Evolutionary conservation across 192 early-diverging fungal species (phyloP).

Genomic region (Coemansia sp.): DNA sequence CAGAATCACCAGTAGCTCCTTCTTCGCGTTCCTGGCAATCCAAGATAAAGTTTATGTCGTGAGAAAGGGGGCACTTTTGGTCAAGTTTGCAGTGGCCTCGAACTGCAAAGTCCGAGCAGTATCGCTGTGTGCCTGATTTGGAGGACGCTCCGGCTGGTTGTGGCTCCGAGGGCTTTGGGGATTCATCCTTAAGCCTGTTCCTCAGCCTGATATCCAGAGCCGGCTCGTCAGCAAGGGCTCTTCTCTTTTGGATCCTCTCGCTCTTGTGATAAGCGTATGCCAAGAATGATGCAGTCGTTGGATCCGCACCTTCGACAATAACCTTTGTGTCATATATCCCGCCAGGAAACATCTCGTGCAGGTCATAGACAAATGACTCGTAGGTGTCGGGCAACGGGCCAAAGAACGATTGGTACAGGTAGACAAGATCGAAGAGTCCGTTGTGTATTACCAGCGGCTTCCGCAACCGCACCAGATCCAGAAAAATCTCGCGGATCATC

Average conservation of each 20-base stretch:
- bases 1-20: conserved; percentile 11
- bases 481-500: conserved; percentile 61
- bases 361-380: conserved; percentile 71
- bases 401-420: conserved; percentile 90
- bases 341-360: conserved; percentile 79
- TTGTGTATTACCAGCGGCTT: conserved; percentile 90
- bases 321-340: conserved; percentile 96
- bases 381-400: conserved; percentile 73
- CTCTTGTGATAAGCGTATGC: conserved; percentile 50
- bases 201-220: conserved; percentile 28
- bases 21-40: conserved; percentile 59
- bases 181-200: conserved; percentile 13
- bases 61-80: conserved; percentile 68
- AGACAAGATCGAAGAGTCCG: conserved; percentile 91
- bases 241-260: conserved; percentile 33
- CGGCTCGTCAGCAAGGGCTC: conserved; percentile 15
- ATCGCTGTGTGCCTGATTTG: conserved; percentile 31
- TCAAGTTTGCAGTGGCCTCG: conserved; percentile 80
- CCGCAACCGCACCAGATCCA: conserved; percentile 49
- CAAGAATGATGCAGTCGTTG: conserved; percentile 30
- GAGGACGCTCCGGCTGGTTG: neutral
- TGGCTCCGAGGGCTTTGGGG: neutral
- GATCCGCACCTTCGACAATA: conserved; percentile 54
- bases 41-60: conserved; percentile 88
- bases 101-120: conserved; percentile 82